Conservation (phyloP, 2,329 filamentous ascomycete genomes). For the Sarocladium brachiariae region DNA sequence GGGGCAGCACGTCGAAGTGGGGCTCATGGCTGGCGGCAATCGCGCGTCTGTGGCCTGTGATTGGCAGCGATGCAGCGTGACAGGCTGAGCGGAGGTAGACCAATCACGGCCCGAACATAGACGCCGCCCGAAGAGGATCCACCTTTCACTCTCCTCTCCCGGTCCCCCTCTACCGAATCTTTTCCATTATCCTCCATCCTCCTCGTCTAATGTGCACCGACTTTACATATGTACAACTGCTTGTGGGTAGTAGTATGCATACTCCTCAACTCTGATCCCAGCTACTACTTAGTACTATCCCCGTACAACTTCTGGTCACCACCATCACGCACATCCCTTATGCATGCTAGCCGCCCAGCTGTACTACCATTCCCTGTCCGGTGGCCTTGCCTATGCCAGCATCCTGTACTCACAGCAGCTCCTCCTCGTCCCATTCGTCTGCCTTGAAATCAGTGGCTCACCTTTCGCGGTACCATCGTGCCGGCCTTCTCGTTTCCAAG, state of each 20-base stretch:
- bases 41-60: slow-evolving; percentile 1
- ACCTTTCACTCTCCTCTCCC: not conserved
- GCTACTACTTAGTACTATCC: not conserved
- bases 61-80: slow-evolving; percentile 5
- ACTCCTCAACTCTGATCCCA: too few species aligned
- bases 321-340: not conserved
- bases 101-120: slow-evolving; percentile 1
- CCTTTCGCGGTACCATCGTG: slow-evolving; percentile 1
- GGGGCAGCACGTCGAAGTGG: not conserved
- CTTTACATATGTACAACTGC: too few species aligned
- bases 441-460: not conserved
- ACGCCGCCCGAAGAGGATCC: not conserved
- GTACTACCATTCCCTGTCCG: not conserved
- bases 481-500: not conserved
- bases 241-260: too few species aligned
- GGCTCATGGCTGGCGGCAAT: slow-evolving; percentile 1
- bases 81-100: not conserved
- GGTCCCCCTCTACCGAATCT: not conserved
- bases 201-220: too few species aligned
- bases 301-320: not conserved
- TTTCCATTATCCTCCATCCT: not conserved
- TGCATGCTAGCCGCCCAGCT: slow-evolving; percentile 8
- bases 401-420: not conserved
- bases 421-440: not conserved
- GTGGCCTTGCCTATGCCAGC: not conserved